Base-by-base conservation (phyloP, 208 protist species). In the Wallacemonas collosoma region DNA sequence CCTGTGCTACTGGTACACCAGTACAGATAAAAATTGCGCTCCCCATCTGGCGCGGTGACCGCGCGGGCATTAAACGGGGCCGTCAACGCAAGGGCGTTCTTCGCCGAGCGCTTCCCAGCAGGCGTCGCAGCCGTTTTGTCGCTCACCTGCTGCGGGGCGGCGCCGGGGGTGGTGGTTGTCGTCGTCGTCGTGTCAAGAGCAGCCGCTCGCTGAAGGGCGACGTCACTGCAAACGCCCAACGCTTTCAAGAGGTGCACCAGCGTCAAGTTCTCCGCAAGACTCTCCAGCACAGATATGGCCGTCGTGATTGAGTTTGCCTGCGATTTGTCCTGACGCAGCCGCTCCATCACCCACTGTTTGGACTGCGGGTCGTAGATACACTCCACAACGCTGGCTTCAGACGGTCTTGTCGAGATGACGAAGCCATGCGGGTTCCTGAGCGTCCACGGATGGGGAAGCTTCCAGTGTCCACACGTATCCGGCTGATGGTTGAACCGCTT, bases 291-390 rank as follows among this genome's bases (percentile, higher is more conserved):
- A 9, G 91, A 95, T 57, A 94, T 87, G 66, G 81, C 83, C 9
- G 91, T 95, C 26, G 90, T 77, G 61, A 95, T 84, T 36, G 86
- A 93, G 73, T 95, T 95, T 14, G 91, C 87, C 3, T 89, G 81
- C 47, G 50, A 71, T 53, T 89, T 90, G 73, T 95, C 91, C 8
- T 40, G 73, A 3, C 91, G 84, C 36, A 93, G 64, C 14, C 83
- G 79, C 45, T 93, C 86, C 41, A 95, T 91, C 14, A 53, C 80
- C 88, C 91, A 95, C 43, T 47, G 68, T 39, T 68, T 62, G 8
- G 54, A 39, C 11, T 50, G 45, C 35, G 41, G 6, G 67, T 93
- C 75, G 81, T 83, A 95, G 7, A 81, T 60, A 53, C 86, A 93
- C 75, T 95, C 88, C 6, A 83, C 77, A 54, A 60, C 70, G 2